Evolutionary conservation across 371 early-diverging fungal species (phyloP).

Genomic region (Mortierella sp.): DNA sequence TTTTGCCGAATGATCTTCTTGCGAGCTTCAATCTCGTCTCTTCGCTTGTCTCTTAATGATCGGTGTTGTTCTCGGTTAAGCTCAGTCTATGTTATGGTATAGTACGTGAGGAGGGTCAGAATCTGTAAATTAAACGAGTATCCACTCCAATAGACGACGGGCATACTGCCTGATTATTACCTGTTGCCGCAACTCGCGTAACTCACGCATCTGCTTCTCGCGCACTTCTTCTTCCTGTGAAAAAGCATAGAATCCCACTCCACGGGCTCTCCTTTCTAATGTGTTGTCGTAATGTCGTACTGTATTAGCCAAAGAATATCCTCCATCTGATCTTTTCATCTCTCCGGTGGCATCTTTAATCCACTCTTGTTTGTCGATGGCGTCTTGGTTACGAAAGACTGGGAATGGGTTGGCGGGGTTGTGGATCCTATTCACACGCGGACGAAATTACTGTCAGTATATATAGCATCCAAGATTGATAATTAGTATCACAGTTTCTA

Average conservation of each 20-base stretch:
- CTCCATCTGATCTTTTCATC: conserved; percentile 24
- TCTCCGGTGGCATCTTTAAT: conserved; percentile 42
- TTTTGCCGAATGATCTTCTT: conserved; percentile 35
- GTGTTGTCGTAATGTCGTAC: conserved; percentile 67
- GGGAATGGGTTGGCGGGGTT: conserved; percentile 51
- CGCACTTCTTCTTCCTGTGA: conserved; percentile 79
- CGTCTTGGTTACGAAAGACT: conserved; percentile 40
- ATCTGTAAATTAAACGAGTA: not conserved
- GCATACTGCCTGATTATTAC: conserved; percentile 24
- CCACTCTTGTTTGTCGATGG: conserved; percentile 39
- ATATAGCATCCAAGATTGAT: not conserved
- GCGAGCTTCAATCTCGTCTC: conserved; percentile 44
- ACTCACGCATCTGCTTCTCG: conserved; percentile 70
- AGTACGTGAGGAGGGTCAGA: not conserved
- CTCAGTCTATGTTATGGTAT: conserved; percentile 24
- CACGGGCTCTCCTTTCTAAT: conserved; percentile 76
- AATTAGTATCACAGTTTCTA: not conserved
- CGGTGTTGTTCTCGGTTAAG: conserved; percentile 20
- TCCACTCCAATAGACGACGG: not conserved
- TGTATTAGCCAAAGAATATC: conserved; percentile 28
- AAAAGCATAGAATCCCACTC: conserved; percentile 82
- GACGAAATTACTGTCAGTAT: not conserved
- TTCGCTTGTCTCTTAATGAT: conserved; percentile 25
- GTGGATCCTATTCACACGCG: conserved; percentile 25
- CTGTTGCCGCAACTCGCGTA: conserved; percentile 72